These are phyloP conservation scores for Solanum bukasovii DNA, from an alignment of 257 asterid genomes.

Conservation along the genomic window DNA sequence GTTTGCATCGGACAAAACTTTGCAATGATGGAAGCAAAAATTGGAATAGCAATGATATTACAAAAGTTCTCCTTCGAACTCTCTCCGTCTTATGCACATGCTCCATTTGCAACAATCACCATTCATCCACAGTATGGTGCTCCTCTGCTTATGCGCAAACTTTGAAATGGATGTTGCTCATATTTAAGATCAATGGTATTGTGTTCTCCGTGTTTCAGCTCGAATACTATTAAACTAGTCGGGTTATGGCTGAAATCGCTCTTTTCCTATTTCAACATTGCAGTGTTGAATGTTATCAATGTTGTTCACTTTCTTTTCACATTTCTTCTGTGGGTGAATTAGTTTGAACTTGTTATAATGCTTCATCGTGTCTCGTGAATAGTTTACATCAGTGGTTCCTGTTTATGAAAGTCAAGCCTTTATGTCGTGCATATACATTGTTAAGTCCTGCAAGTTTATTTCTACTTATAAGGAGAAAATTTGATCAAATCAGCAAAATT, in stretches of 20 bases:
- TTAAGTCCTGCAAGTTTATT: too few relatives aligned
- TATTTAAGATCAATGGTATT: background rate
- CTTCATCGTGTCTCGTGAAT: background rate
- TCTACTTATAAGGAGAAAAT: too few relatives aligned
- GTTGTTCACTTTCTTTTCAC: background rate
- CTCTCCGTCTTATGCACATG: too few relatives aligned
- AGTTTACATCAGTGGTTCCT: background rate
- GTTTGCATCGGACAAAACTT: background rate
- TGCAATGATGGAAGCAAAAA: background rate
- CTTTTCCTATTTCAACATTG: background rate
- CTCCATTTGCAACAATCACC: too few relatives aligned
- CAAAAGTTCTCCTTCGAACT: background rate
- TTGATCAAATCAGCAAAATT: too few relatives aligned
- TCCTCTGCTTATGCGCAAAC: conserved; percentile 11
- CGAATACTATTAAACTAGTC: background rate
- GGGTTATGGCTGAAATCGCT: background rate
- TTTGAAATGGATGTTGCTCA: background rate
- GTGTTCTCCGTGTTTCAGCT: background rate
- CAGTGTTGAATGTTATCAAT: background rate
- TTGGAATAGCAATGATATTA: background rate
- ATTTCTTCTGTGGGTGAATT: background rate
- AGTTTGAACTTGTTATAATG: background rate
- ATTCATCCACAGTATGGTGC: background rate
- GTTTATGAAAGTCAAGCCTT: background rate
- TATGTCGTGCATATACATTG: too few relatives aligned